Percentiles rank a stretch among this genome's conserved stretches.
Conservation (phyloP, 805 yeast species). For the Millerago galiae region DNA sequence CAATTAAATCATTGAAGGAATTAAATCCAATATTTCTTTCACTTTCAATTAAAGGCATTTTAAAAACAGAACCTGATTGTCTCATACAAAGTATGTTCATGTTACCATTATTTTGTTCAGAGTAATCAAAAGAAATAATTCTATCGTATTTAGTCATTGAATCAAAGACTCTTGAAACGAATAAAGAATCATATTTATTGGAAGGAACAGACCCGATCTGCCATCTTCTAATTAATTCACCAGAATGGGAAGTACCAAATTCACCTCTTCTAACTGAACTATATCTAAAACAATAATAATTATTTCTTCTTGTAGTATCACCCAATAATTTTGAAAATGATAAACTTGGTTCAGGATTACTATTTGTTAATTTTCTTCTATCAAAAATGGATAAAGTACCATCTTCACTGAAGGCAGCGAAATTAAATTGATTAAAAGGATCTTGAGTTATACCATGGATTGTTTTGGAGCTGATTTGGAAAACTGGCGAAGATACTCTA, state of each 20-base stretch:
- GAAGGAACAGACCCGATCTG: slow-evolving; percentile 55
- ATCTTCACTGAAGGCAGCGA: slow-evolving; percentile 75
- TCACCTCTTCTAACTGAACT: slow-evolving; percentile 64
- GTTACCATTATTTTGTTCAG: slow-evolving; percentile 30
- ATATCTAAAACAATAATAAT: slow-evolving; percentile 61
- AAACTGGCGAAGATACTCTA: slow-evolving; percentile 55
- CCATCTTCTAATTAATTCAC: slow-evolving; percentile 77
- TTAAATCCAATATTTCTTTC: slow-evolving; percentile 59
- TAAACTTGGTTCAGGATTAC: slow-evolving; percentile 48
- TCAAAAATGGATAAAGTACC: slow-evolving; percentile 85
- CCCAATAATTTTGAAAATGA: slow-evolving; percentile 56
- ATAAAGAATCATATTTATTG: slow-evolving; percentile 45
- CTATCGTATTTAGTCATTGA: slow-evolving; percentile 70
- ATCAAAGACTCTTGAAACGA: slow-evolving; percentile 73
- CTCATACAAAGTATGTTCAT: slow-evolving; percentile 79
- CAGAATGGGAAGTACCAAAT: slow-evolving; percentile 72
- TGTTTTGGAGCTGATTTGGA: slow-evolving; percentile 71
- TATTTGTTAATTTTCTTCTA: slow-evolving; percentile 47
- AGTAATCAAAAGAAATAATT: slow-evolving; percentile 79
- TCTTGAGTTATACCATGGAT: slow-evolving; percentile 64
- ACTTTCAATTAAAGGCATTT: slow-evolving; percentile 68
- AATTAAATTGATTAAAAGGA: slow-evolving; percentile 58
- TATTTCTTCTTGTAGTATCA: slow-evolving; percentile 53
- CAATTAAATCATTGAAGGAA: slow-evolving; percentile 58
- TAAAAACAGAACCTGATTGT: slow-evolving; percentile 81